These are phyloP conservation scores for Cytospora chrysosperma DNA, from an alignment of 2,329 filamentous ascomycete species.

Conservation along the genomic window DNA sequence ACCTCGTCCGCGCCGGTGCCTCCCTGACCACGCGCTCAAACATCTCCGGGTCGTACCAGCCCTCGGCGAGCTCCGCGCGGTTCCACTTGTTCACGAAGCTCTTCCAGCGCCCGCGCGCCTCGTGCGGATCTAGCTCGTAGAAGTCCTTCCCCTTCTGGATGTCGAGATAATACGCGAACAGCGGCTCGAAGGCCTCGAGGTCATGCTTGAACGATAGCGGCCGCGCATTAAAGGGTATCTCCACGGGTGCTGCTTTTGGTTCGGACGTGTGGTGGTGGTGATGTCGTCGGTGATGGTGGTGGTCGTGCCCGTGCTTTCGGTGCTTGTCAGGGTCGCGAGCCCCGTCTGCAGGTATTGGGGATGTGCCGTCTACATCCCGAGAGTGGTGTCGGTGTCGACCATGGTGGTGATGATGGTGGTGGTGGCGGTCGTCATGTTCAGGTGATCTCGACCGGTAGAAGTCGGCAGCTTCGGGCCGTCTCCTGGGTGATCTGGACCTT, in stretches of 20 bases:
- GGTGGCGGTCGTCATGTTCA: not conserved
- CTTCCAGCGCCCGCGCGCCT: conserved; percentile 85
- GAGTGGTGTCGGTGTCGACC: not conserved
- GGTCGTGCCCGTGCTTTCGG: conserved; percentile 2
- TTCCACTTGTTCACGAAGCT: conserved; percentile 94
- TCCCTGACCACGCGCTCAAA: conserved; percentile 39
- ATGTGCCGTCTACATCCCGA: not conserved
- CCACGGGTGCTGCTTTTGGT: conserved; percentile 9
- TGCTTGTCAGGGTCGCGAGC: conserved; percentile 1
- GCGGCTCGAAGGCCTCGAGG: conserved; percentile 60
- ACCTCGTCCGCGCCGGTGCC: not conserved
- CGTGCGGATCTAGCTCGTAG: conserved; percentile 68
- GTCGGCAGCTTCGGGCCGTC: conserved; percentile 17
- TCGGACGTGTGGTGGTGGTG: not conserved
- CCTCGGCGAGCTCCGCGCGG: conserved; percentile 77
- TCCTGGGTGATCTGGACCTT: conserved; percentile 14
- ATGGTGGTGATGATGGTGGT: conserved; percentile 1
- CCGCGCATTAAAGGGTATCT: conserved; percentile 65
- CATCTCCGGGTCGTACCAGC: conserved; percentile 87
- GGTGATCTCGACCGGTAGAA: conserved; percentile 14
- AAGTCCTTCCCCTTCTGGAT: conserved; percentile 79
- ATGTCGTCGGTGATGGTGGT: not conserved
- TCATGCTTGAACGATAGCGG: conserved; percentile 65
- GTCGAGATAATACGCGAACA: conserved; percentile 83
- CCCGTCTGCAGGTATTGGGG: not conserved